Evolutionary conservation across 768 basidiomycete species (phyloP).

Genomic region (Phylloporus arenicola): DNA sequence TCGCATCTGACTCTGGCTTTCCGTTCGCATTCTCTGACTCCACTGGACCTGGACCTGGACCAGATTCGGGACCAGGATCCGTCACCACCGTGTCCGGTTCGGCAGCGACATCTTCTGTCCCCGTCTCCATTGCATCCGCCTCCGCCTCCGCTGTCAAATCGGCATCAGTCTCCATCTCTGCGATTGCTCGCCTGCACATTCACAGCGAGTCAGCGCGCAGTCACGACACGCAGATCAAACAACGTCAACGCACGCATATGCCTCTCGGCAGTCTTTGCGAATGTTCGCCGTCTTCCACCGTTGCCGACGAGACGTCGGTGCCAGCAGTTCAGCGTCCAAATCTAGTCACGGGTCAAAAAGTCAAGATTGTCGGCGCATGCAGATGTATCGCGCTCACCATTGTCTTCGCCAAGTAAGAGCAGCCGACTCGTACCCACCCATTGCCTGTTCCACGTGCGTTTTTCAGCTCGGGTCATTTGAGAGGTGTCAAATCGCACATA

Average conservation of each 20-base stretch:
- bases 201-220: not conserved
- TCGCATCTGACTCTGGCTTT: not conserved
- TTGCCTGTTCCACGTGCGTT: slow-evolving; percentile 42
- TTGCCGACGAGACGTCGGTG: slow-evolving; percentile 46
- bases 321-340: slow-evolving; percentile 60
- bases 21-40: not conserved
- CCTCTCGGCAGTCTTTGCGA: slow-evolving; percentile 53
- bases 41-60: not conserved
- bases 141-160: slow-evolving; percentile 12
- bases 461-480: not conserved
- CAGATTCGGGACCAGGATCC: not conserved
- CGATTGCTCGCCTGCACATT: slow-evolving; percentile 35
- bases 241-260: slow-evolving; percentile 49
- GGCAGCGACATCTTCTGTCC: slow-evolving; percentile 3
- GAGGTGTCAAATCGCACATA: slow-evolving; percentile 22
- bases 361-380: not conserved
- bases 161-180: slow-evolving; percentile 43
- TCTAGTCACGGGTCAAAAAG: slow-evolving; percentile 33
- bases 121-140: not conserved
- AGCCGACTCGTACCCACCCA: slow-evolving; percentile 54
- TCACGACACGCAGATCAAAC: not conserved
- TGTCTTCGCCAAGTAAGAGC: slow-evolving; percentile 62
- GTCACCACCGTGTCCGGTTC: not conserved
- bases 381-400: slow-evolving; percentile 40
- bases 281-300: slow-evolving; percentile 52